Percentiles rank a stretch among this genome's conserved stretches.
These are phyloP conservation scores for Auxenochlorella pyrenoidosa DNA, from an alignment of 139 green algal genomes.

Conservation along the genomic window DNA sequence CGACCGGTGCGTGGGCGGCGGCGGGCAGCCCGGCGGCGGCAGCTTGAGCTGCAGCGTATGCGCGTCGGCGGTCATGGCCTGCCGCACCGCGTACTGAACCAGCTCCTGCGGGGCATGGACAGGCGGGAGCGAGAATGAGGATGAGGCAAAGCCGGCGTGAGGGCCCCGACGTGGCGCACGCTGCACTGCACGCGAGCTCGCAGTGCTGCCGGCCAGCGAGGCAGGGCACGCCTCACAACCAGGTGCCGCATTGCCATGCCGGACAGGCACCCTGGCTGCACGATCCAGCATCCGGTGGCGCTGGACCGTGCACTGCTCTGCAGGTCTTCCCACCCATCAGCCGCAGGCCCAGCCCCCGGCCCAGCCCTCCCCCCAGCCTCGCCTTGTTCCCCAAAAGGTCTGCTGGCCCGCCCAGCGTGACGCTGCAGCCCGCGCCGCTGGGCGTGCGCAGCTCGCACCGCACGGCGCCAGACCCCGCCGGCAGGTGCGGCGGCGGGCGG, in stretches of 20 bases:
- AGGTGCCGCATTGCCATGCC: too few relatives aligned
- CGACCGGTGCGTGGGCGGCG: constrained; percentile 49
- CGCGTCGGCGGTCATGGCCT: constrained; percentile 77
- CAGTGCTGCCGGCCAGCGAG: too few relatives aligned
- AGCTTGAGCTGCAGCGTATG: constrained; percentile 84
- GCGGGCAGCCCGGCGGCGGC: constrained; percentile 67
- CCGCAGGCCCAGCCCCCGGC: neutral
- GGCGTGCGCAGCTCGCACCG: constrained; percentile 54
- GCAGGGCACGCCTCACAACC: too few relatives aligned
- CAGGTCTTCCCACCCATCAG: too few relatives aligned
- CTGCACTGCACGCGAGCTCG: neutral
- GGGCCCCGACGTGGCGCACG: too few relatives aligned
- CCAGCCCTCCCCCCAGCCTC: neutral
- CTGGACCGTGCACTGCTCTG: too few relatives aligned
- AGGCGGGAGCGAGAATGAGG: neutral
- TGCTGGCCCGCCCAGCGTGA: constrained; percentile 75
- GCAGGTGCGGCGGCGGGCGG: constrained; percentile 73
- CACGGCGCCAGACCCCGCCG: constrained; percentile 63
- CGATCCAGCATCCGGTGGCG: too few relatives aligned
- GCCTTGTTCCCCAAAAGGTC: constrained; percentile 61
- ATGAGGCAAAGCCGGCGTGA: too few relatives aligned
- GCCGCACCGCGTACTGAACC: constrained; percentile 79
- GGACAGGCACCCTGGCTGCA: too few relatives aligned
- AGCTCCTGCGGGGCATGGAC: constrained; percentile 36
- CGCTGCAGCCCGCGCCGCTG: constrained; percentile 6